A percentile compares a stretch with the other conserved stretches of the same genome.
These are phyloP conservation scores for Stenocarpella maydis DNA, from an alignment of 2,329 filamentous ascomycete genomes.

Conservation along the genomic window DNA sequence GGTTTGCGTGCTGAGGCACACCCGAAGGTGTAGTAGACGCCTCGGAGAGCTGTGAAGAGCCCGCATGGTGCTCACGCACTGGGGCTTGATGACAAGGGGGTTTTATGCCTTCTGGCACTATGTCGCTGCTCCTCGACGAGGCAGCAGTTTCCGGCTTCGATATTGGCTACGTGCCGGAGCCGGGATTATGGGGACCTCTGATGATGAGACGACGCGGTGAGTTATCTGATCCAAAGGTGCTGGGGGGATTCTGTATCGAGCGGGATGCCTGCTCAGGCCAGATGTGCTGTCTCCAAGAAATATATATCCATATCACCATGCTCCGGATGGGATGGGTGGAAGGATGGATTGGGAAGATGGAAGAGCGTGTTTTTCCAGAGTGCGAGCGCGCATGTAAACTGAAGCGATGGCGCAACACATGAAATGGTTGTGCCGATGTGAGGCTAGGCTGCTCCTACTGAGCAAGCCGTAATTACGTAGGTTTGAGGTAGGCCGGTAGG, in stretches of 20 bases:
- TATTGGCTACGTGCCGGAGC: neutral
- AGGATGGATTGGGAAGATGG: neutral
- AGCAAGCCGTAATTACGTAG: neutral
- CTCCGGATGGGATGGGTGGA: neutral
- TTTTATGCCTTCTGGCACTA: neutral
- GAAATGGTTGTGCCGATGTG: neutral
- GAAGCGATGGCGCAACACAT: neutral
- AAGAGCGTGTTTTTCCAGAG: neutral
- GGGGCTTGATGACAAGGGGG: no score
- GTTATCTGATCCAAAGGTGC: neutral
- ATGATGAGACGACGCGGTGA: neutral
- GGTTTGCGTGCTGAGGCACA: constrained; percentile 6
- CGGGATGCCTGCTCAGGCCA: neutral
- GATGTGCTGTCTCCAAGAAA: neutral
- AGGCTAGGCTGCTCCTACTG: neutral
- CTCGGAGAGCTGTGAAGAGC: constrained; percentile 8
- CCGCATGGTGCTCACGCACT: neutral
- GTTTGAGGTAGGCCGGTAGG: neutral
- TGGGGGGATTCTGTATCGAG: neutral
- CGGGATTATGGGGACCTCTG: no score
- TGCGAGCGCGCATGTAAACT: neutral
- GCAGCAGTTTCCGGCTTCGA: neutral
- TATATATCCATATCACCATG: neutral
- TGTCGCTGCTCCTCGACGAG: neutral
- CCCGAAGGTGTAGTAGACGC: constrained; percentile 18